Conservation (phyloP, 2,329 filamentous ascomycete genomes). For the Coniochaeta prunicola region DNA sequence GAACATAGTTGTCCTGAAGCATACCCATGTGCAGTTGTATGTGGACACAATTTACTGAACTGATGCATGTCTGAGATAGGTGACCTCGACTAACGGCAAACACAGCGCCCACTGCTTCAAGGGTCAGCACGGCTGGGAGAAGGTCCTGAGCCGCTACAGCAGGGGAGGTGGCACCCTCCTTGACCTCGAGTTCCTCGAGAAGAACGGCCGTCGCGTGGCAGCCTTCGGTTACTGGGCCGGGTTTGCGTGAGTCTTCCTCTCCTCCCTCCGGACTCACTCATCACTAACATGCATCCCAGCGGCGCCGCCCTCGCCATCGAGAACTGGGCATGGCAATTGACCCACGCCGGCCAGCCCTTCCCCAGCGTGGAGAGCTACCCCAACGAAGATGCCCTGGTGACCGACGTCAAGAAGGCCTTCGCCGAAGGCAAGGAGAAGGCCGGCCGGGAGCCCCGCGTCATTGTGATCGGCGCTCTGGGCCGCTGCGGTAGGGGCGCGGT, state of each 20-base stretch:
- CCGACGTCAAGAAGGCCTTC: constrained; percentile 64
- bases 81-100: background rate
- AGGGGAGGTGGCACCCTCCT: constrained; percentile 70
- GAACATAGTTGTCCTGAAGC: constrained; percentile 53
- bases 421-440: constrained; percentile 55
- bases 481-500: constrained; percentile 79
- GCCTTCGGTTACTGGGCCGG: constrained; percentile 68
- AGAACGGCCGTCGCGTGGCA: constrained; percentile 60
- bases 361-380: constrained; percentile 59
- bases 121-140: constrained; percentile 68
- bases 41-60: background rate
- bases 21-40: constrained; percentile 61
- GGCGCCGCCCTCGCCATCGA: constrained; percentile 65
- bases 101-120: constrained; percentile 60
- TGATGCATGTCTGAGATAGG: background rate
- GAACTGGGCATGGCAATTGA: constrained; percentile 76
- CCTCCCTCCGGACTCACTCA: constrained; percentile 6
- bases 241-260: constrained; percentile 47
- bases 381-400: constrained; percentile 65
- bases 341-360: constrained; percentile 55
- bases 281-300: background rate
- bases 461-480: constrained; percentile 74
- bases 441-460: constrained; percentile 60
- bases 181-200: constrained; percentile 81
- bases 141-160: constrained; percentile 69